Base-by-base conservation (phyloP, 805 yeast species). In the Yarrowia porcina region DNA sequence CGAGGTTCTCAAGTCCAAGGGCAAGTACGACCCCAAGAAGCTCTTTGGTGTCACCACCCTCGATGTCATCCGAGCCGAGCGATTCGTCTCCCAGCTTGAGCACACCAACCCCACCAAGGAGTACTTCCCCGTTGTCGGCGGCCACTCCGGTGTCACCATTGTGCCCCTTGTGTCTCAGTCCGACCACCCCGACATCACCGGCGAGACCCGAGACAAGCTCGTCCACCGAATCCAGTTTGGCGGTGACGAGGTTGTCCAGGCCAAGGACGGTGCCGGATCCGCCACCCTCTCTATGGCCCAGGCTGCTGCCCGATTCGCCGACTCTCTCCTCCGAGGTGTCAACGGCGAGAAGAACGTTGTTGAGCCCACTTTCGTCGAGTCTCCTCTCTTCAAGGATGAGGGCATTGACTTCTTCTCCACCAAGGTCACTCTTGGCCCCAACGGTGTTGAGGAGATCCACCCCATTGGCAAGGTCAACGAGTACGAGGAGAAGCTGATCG, bases 371-470 rank as follows among this genome's bases (percentile, higher is more conserved):
- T 79, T 73, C 67, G 82, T 82, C 69, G 82, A 88, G 77, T 83
- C 88, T 66, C 93, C 93, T 69, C 81, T 87, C 74, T 88, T 83
- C 85, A 85, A 86, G 82, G 73, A 75, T 64, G 97, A 92, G 81
- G 98, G 98, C 75, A 89, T 94, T 72, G 93, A 90, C 67, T 94
- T 92, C 89, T 94, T 94, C 83, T 91, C 98, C 63, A 88, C 97
- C 69, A 87, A 86, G 79, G 96, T 94, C 69, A 89, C 96, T 71
- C 86, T 93, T 73, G 98, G 98, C 70, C 88, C 87, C 74, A 83
- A 88, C 67, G 97, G 97, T 86, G 89, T 88, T 69, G 83, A 84
- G 76, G 82, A 84, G 76, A 80, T 91, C 74, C 96, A 89, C 82
- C 80, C 81, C 65, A 82, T 91, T 73, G 97, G 97, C 73, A 76